A percentile compares a stretch with the other conserved stretches of the same genome.
These are phyloP conservation scores for Chalara sp. DNA, from an alignment of 2,329 filamentous ascomycete genomes.

Conservation along the genomic window DNA sequence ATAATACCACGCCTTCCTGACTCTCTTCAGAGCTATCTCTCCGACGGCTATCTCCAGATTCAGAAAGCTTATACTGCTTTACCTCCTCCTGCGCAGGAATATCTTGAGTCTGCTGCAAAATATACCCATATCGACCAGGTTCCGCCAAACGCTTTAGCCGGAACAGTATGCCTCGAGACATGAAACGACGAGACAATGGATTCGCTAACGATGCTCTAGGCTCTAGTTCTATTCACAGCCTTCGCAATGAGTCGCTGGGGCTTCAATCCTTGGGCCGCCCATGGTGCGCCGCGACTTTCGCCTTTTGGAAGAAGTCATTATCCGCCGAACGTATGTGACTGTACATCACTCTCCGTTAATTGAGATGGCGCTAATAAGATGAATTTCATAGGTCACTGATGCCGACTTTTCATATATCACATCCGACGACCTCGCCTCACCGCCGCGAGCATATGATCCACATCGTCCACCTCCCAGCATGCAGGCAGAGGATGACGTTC, in stretches of 20 bases:
- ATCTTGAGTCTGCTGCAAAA: constrained; percentile 21
- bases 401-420: constrained; percentile 79
- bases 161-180: constrained; percentile 13
- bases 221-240: constrained; percentile 15
- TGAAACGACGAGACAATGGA: too few relatives aligned
- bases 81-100: constrained; percentile 18
- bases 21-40: constrained; percentile 45
- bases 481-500: constrained; percentile 57
- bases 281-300: constrained; percentile 15
- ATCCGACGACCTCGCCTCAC: constrained; percentile 59
- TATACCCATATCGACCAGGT: constrained; percentile 23
- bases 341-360: not conserved
- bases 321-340: constrained; percentile 40
- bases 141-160: constrained; percentile 18
- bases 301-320: constrained; percentile 29
- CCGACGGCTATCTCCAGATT: constrained; percentile 43
- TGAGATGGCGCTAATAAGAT: not conserved
- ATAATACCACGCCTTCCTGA: constrained; percentile 48
- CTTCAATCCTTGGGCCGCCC: constrained; percentile 21
- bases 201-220: not conserved
- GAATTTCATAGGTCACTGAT: constrained; percentile 47
- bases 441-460: constrained; percentile 36
- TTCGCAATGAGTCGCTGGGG: constrained; percentile 29
- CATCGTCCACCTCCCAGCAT: constrained; percentile 30
- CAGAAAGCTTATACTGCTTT: constrained; percentile 34